phyloP scores from a whole-genome alignment of 2,329 filamentous ascomycete species.

The Penicillium sp. region DNA sequence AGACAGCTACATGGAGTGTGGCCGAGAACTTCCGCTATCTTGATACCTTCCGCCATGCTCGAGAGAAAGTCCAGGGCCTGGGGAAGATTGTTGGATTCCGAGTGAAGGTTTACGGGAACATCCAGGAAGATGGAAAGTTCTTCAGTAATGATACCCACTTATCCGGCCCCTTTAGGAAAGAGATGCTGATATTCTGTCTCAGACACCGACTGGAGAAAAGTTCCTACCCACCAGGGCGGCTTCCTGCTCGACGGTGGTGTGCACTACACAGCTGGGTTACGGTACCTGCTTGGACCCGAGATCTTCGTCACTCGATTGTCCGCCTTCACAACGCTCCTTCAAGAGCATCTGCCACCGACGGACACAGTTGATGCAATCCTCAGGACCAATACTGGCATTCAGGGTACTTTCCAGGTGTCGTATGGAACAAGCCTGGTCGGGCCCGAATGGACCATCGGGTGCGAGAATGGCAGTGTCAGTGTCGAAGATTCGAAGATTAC shows the following conservation, averaged over 20 bases:
- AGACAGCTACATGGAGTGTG: slow-evolving; percentile 55
- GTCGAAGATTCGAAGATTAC: slow-evolving; percentile 10
- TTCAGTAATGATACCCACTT: background rate
- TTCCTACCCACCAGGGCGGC: slow-evolving; percentile 71
- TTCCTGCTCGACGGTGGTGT: slow-evolving; percentile 77
- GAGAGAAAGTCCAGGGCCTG: slow-evolving; percentile 52
- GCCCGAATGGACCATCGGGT: slow-evolving; percentile 10
- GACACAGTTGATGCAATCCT: slow-evolving; percentile 66
- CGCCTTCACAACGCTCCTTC: slow-evolving; percentile 58
- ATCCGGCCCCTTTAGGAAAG: too few relatives aligned
- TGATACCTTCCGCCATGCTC: slow-evolving; percentile 56
- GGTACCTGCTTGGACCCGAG: slow-evolving; percentile 53
- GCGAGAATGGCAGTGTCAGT: slow-evolving; percentile 44
- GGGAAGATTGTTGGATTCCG: slow-evolving; percentile 50
- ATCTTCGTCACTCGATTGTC: slow-evolving; percentile 52
- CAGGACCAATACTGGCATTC: slow-evolving; percentile 55
- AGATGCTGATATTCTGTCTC: slow-evolving; percentile 8
- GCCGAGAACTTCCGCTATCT: slow-evolving; percentile 75
- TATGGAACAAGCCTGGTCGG: slow-evolving; percentile 44
- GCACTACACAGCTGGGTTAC: slow-evolving; percentile 66
- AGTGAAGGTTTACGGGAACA: slow-evolving; percentile 9
- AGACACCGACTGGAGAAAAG: slow-evolving; percentile 65
- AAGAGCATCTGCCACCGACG: slow-evolving; percentile 62
- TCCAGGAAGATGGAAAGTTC: slow-evolving; percentile 9
- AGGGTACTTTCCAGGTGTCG: slow-evolving; percentile 60